Evolutionary conservation across 495 filamentous ascomycete species (phyloP).

Genomic region (Penicillium subrubescens): DNA sequence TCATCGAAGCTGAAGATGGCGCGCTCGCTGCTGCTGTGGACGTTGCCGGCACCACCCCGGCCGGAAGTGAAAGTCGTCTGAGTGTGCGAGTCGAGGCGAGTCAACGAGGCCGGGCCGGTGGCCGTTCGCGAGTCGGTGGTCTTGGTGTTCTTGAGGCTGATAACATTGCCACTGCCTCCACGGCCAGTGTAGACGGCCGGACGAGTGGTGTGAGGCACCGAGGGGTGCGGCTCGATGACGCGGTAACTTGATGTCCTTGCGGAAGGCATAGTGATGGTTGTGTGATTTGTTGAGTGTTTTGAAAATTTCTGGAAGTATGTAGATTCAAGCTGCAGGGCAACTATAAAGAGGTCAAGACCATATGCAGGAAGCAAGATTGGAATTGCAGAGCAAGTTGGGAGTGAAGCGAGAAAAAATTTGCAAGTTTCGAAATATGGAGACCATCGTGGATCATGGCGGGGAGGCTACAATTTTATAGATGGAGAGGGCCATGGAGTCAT

Average conservation of each 20-base stretch:
- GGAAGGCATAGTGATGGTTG: slow-evolving; percentile 28
- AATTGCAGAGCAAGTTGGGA: slow-evolving; percentile 3
- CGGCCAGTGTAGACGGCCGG: slow-evolving; percentile 72
- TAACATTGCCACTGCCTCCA: slow-evolving; percentile 82
- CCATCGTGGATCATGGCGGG: slow-evolving; percentile 12
- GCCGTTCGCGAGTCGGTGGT: slow-evolving; percentile 55
- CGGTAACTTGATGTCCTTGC: slow-evolving; percentile 51
- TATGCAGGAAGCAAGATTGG: slow-evolving; percentile 12
- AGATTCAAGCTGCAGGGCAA: slow-evolving; percentile 16
- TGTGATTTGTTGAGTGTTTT: slow-evolving; percentile 16
- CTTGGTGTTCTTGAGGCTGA: slow-evolving; percentile 67
- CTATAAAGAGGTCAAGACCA: slow-evolving; percentile 26
- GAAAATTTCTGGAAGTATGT: slow-evolving; percentile 6
- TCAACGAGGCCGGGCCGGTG: slow-evolving; percentile 56
- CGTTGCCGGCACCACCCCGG: slow-evolving; percentile 89
- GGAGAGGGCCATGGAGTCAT: slow-evolving; percentile 18
- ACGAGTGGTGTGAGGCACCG: slow-evolving; percentile 62
- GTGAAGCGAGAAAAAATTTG: slow-evolving; percentile 3
- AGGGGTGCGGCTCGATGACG: slow-evolving; percentile 81
- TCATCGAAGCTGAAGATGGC: slow-evolving; percentile 90
- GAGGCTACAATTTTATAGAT: slow-evolving; percentile 20
- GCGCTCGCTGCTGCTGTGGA: slow-evolving; percentile 65
- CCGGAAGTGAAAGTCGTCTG: slow-evolving; percentile 68
- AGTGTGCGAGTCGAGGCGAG: slow-evolving; percentile 43
- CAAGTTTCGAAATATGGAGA: slow-evolving; percentile 4